Base-by-base conservation (phyloP, 371 early-diverging fungal species). In the Dinochytrium kinnereticum region DNA sequence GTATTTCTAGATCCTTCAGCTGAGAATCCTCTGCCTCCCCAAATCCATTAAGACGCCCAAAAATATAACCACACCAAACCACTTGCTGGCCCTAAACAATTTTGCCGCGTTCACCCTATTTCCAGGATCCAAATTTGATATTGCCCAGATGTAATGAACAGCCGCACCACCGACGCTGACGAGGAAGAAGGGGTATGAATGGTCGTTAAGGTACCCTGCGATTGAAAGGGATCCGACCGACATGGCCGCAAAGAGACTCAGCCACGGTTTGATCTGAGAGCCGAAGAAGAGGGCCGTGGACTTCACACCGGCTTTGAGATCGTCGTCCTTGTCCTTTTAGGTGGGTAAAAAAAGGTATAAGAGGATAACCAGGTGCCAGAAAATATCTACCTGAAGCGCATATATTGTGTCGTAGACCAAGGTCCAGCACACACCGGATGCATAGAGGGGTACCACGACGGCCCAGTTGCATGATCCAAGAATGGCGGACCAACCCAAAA, bases 391-490 rank as follows among this genome's bases (percentile, higher is more conserved):
- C 79, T 94, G 95, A 70, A 96, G 94, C 1, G 97, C 98, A 73
- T 98, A 98, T 61, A 98, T 94, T 26, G 98, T 98, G 78, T 98
- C 98, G 81, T 98, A 98, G 1, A 95, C 90, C 7, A 98, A 80
- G 5, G 98, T 98, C 98, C 98, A 98, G 55, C 89, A 90, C 1
- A 97, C 86, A 7, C 96, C 96, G 1, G 93, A 91, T 1, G 81
- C 80, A 75, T 97, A 98, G 5, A 98, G 82, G 0, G 98, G 97
- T 0, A 93, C 85, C 2, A 88, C 86, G 0, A 94, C 94, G 0
- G 83, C 30, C 81, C 89, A 89, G 74, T 93, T 69, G 44, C 78
- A 86, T n/a, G 84, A 40, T 0, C 95, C 96, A 2, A 90, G 80
- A 82, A 97, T 90, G n/a, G 96, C 96, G 0, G 95, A 86, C 88